Evolutionary conservation across 2,329 filamentous ascomycete species (phyloP).

Genomic region (Exophiala lecanii-corni): DNA sequence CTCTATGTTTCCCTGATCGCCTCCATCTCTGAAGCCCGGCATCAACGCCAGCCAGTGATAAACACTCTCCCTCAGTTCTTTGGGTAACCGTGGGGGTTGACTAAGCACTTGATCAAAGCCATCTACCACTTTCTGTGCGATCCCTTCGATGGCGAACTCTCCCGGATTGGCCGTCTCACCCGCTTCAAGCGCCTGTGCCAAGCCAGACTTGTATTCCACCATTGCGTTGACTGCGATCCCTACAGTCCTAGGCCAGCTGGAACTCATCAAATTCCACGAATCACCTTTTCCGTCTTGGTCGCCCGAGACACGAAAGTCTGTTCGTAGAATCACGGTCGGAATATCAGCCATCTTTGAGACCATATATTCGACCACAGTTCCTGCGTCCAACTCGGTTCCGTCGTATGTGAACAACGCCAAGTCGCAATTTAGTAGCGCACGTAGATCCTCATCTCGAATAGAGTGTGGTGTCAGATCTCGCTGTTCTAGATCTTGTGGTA

Average conservation of each 20-base stretch:
- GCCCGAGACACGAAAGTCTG: conserved; percentile 25
- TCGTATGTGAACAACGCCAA: conserved; percentile 27
- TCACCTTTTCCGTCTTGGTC: conserved; percentile 23
- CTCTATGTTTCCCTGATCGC: conserved; percentile 14
- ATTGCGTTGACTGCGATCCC: conserved; percentile 23
- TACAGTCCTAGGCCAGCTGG: conserved; percentile 24
- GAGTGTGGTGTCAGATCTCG: conserved; percentile 24
- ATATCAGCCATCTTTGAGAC: conserved; percentile 27
- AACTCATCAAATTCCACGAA: conserved; percentile 27
- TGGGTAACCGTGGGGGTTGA: conserved; percentile 19
- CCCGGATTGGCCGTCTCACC: conserved; percentile 6
- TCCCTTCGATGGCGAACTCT: conserved; percentile 17
- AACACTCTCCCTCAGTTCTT: conserved; percentile 23
- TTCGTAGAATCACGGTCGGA: conserved; percentile 25
- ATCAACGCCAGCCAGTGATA: conserved; percentile 28
- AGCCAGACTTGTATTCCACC: conserved; percentile 23
- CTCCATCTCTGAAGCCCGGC: conserved; percentile 23
- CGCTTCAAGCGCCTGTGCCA: conserved; percentile 9
- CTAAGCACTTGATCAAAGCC: conserved; percentile 24
- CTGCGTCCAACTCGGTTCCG: conserved; percentile 26
- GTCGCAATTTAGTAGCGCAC: conserved; percentile 24
- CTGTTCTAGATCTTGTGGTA: conserved; percentile 27
- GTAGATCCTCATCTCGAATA: conserved; percentile 26
- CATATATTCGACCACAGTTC: conserved; percentile 28
- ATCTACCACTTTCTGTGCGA: conserved; percentile 21